These are phyloP conservation scores for Solanum virginianum DNA, from an alignment of 257 asterid species.

Conservation along the genomic window DNA sequence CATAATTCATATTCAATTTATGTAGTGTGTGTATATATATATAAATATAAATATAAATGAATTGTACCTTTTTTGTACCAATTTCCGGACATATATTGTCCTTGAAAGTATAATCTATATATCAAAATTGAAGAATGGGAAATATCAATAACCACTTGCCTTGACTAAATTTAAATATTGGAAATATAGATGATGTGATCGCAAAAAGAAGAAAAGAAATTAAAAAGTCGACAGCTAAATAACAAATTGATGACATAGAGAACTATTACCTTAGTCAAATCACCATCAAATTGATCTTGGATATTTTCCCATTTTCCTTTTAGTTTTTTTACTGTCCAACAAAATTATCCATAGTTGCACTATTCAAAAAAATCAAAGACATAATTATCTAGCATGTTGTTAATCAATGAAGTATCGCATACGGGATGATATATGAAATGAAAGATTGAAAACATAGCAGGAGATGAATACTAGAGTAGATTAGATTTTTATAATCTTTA, in stretches of 20 bases:
- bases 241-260: not conserved
- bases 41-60: not conserved
- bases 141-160: not conserved
- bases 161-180: not conserved
- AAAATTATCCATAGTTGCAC: conserved; percentile 1
- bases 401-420: too few species aligned
- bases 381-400: not conserved
- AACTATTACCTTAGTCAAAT: not conserved
- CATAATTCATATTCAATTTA: not conserved
- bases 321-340: not conserved
- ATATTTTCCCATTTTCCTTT: not conserved
- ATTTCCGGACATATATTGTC: conserved; percentile 5
- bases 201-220: not conserved
- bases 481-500: too few species aligned
- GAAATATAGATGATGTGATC: not conserved
- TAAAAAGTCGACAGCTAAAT: not conserved
- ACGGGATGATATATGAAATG: too few species aligned
- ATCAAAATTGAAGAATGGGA: not conserved
- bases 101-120: not conserved
- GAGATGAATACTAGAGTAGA: too few species aligned
- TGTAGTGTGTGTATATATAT: too few species aligned
- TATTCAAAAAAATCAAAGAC: not conserved
- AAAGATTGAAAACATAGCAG: too few species aligned
- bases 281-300: not conserved
- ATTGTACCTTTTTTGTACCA: not conserved